Conservation (phyloP, 2,329 filamentous ascomycete genomes). For the Aspergillus fumigatus region DNA sequence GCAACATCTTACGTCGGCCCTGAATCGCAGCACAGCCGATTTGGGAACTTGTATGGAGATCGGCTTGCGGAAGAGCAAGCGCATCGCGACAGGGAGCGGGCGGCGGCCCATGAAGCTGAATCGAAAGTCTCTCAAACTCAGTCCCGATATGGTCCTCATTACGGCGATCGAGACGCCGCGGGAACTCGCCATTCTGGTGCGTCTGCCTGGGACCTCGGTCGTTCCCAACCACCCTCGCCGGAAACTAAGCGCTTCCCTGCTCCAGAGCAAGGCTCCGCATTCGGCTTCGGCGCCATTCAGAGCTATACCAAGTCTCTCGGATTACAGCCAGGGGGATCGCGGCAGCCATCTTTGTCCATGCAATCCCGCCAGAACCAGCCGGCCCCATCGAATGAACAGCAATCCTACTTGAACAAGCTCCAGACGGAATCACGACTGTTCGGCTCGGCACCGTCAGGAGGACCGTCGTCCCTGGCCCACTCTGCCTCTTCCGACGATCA, state of each 20-base stretch:
- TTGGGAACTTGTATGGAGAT: constrained; percentile 31
- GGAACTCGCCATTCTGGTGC: constrained; percentile 22
- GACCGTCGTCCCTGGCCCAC: constrained; percentile 23
- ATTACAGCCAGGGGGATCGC: constrained; percentile 32
- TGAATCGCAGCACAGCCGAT: constrained; percentile 30
- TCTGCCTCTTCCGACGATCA: constrained; percentile 33
- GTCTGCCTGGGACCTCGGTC: constrained; percentile 33
- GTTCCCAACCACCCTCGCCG: constrained; percentile 36
- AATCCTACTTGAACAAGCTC: constrained; percentile 29
- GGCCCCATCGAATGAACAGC: constrained; percentile 31
- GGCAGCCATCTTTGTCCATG: constrained; percentile 28
- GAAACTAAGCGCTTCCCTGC: constrained; percentile 33
- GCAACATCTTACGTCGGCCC: constrained; percentile 26
- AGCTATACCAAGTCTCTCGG: constrained; percentile 40
- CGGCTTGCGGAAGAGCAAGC: constrained; percentile 32
- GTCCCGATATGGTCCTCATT: constrained; percentile 28
- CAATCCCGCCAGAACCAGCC: constrained; percentile 32
- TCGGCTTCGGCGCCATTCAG: constrained; percentile 39
- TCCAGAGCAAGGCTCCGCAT: constrained; percentile 27
- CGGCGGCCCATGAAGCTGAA: constrained; percentile 26
- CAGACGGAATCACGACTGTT: constrained; percentile 32
- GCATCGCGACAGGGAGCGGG: constrained; percentile 32
- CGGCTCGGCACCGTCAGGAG: constrained; percentile 29
- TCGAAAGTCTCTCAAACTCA: constrained; percentile 22
- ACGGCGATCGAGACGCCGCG: constrained; percentile 30